Percentiles rank a stretch among this genome's conserved stretches.
phyloP scores from a whole-genome alignment of 2,329 filamentous ascomycete genomes.

The Trichoderma sp. region DNA sequence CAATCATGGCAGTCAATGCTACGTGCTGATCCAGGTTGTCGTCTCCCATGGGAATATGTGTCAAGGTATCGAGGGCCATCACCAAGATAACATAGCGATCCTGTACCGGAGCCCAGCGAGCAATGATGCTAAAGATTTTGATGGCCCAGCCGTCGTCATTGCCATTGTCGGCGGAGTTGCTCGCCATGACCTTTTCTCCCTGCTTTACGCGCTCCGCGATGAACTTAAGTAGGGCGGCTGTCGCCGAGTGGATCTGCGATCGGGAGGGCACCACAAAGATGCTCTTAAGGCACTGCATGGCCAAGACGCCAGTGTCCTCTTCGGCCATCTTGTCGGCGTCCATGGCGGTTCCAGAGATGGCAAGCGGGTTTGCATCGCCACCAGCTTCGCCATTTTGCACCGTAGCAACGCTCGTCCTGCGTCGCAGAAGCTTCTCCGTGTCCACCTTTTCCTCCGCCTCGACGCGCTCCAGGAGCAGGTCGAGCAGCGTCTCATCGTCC shows the following conservation, averaged over 20 bases:
- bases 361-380: slow-evolving; percentile 65
- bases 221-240: slow-evolving; percentile 72
- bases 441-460: slow-evolving; percentile 69
- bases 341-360: slow-evolving; percentile 76
- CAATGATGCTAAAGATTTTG: slow-evolving; percentile 75
- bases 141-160: slow-evolving; percentile 72
- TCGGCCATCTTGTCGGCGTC: slow-evolving; percentile 90
- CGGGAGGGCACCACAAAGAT: slow-evolving; percentile 83
- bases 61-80: slow-evolving; percentile 74
- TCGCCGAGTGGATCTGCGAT: slow-evolving; percentile 77
- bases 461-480: slow-evolving; percentile 66
- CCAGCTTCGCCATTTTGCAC: slow-evolving; percentile 65
- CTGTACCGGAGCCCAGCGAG: slow-evolving; percentile 89
- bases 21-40: slow-evolving; percentile 73
- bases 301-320: slow-evolving; percentile 81
- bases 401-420: slow-evolving; percentile 78
- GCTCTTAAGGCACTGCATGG: slow-evolving; percentile 81
- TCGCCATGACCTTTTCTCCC: slow-evolving; percentile 54
- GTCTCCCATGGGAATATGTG: slow-evolving; percentile 67
- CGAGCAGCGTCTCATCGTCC: slow-evolving; percentile 68
- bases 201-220: slow-evolving; percentile 61
- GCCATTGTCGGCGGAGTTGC: slow-evolving; percentile 34
- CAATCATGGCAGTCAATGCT: slow-evolving; percentile 74
- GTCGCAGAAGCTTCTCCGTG: slow-evolving; percentile 61
- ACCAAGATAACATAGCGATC: slow-evolving; percentile 90